Percentiles rank a stretch among this genome's conserved stretches.
Evolutionary conservation across 2,329 filamentous ascomycete species (phyloP).

Genomic region (Akanthomyces dipterigenus): DNA sequence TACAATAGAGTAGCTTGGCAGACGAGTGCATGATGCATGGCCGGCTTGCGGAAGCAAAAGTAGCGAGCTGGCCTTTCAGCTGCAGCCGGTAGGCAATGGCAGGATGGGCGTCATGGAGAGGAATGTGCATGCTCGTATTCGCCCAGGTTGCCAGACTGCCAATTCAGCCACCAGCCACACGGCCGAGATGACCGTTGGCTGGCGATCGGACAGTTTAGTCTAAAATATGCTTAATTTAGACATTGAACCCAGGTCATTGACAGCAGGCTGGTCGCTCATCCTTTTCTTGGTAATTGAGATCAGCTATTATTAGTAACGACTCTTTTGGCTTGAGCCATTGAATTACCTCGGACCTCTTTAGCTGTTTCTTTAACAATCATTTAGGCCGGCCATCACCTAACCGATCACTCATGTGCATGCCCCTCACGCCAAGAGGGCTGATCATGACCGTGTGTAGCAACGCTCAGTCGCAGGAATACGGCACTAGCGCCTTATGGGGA

Average conservation of each 20-base stretch:
- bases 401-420: neutral
- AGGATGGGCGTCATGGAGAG: neutral
- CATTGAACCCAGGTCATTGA: no score
- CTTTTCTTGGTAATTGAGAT: neutral
- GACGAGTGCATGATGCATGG: neutral
- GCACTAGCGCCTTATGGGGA: neutral
- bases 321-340: no score
- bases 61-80: neutral
- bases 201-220: neutral
- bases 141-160: neutral
- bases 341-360: neutral
- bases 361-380: neutral
- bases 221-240: neutral
- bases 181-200: neutral
- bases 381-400: neutral
- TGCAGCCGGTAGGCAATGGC: neutral
- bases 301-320: no score
- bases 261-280: neutral
- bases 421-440: slow-evolving; percentile 9
- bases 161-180: neutral
- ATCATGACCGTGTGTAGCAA: neutral
- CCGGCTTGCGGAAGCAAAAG: neutral
- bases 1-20: no score
- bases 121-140: neutral
- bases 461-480: neutral